Conservation (phyloP, 1,284 basidiomycete species). For the Volvariella volvacea region DNA sequence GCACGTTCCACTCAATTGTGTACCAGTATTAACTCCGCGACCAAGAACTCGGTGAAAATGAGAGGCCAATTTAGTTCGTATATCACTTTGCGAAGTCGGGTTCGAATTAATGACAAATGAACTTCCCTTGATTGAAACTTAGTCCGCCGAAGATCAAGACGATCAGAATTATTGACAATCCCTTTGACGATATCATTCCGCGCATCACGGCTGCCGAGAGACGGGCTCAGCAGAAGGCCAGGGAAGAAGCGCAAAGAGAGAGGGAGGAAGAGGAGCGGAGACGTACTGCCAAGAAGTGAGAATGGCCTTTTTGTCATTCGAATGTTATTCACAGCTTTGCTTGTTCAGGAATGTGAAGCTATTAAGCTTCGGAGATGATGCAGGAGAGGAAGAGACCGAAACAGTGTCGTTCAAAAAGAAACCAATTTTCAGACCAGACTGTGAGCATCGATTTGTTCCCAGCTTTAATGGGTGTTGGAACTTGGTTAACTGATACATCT, state of each 20-base stretch:
- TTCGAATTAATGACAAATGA: too few species aligned
- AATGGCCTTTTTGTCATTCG: background rate
- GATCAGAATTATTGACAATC: constrained; percentile 84
- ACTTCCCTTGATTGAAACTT: background rate
- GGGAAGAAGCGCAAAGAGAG: constrained; percentile 69
- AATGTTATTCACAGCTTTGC: constrained; percentile 6
- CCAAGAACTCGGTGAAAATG: constrained; percentile 76
- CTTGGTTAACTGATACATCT: background rate
- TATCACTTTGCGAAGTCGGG: background rate
- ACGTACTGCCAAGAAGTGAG: constrained; percentile 81
- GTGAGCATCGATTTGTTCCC: constrained; percentile 38
- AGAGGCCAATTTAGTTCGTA: constrained; percentile 80
- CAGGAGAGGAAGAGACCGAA: constrained; percentile 53
- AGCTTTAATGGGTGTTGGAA: constrained; percentile 42
- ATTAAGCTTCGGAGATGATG: constrained; percentile 83
- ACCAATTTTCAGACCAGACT: constrained; percentile 71
- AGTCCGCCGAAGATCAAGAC: constrained; percentile 88
- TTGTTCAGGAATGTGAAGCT: constrained; percentile 73
- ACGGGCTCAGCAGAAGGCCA: constrained; percentile 73
- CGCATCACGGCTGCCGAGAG: constrained; percentile 94
- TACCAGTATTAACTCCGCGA: background rate
- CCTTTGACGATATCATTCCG: constrained; percentile 91
- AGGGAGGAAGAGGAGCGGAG: constrained; percentile 69
- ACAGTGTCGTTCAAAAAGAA: constrained; percentile 63
- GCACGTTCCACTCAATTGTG: background rate